A percentile compares a stretch with the other conserved stretches of the same genome.
Conservation (phyloP, 2,329 filamentous ascomycete genomes). For the Monosporascus ibericus region DNA sequence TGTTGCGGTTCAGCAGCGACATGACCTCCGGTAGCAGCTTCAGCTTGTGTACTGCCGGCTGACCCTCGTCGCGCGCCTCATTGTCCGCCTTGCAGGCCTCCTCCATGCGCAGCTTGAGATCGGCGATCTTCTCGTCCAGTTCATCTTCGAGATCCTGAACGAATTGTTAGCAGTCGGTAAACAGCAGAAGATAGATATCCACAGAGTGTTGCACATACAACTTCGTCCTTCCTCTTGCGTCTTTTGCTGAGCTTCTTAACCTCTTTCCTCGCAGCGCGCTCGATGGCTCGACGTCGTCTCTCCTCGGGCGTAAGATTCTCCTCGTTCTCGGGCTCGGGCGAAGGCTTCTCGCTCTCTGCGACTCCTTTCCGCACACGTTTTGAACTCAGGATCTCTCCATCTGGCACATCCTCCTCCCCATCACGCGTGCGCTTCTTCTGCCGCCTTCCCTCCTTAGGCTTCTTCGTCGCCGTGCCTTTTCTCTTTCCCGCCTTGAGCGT, state of each 20-base stretch:
- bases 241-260: conserved; percentile 73
- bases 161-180: conserved; percentile 1
- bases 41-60: conserved; percentile 86
- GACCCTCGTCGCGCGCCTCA: conserved; percentile 67
- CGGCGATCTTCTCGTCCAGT: conserved; percentile 83
- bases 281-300: conserved; percentile 74
- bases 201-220: conserved; percentile 48
- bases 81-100: conserved; percentile 83
- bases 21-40: conserved; percentile 90
- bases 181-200: neutral
- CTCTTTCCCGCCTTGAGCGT: conserved; percentile 60
- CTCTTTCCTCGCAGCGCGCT: conserved; percentile 81
- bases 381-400: conserved; percentile 36
- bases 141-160: conserved; percentile 78
- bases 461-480: conserved; percentile 62
- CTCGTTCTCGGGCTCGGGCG: conserved; percentile 62
- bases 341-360: conserved; percentile 41
- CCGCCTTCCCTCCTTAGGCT: conserved; percentile 67
- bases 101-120: conserved; percentile 86
- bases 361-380: conserved; percentile 41
- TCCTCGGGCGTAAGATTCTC: conserved; percentile 79
- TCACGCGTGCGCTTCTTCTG: conserved; percentile 59
- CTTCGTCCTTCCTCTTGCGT: conserved; percentile 77
- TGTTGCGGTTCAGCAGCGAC: conserved; percentile 81
- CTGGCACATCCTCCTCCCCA: conserved; percentile 43